Conservation (phyloP, 2,329 filamentous ascomycete species). For the Calonectria montana region DNA sequence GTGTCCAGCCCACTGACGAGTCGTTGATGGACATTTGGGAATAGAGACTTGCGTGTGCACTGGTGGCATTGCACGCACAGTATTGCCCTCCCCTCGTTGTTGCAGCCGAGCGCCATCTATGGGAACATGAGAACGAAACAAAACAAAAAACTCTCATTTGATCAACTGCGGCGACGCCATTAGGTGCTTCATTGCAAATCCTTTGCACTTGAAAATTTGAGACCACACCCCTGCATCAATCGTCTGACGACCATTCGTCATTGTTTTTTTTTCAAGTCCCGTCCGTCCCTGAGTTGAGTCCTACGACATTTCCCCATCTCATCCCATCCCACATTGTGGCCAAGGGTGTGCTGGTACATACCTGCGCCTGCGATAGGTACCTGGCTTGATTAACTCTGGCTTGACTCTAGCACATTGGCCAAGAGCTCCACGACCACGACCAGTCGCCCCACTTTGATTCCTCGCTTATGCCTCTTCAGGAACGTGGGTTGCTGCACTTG, state of each 20-base stretch:
- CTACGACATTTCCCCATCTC: conserved; percentile 15
- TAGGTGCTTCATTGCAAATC: conserved; percentile 7
- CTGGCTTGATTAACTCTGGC: conserved; percentile 21
- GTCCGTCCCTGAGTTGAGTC: conserved; percentile 18
- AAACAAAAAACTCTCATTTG: background rate
- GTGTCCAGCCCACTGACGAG: background rate
- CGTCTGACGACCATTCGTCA: conserved; percentile 19
- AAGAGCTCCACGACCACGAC: conserved; percentile 15
- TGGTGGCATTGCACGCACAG: background rate
- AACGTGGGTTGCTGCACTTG: conserved; percentile 36
- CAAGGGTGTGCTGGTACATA: conserved; percentile 25
- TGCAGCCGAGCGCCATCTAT: background rate
- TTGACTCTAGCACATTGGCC: conserved; percentile 21
- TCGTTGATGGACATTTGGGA: background rate
- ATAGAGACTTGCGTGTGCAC: background rate
- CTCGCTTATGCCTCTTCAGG: conserved; percentile 41
- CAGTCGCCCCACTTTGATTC: conserved; percentile 37
- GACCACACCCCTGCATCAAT: conserved; percentile 18
- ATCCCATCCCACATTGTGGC: conserved; percentile 18
- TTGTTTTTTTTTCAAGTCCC: conserved; percentile 1
- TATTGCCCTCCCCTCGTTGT: background rate
- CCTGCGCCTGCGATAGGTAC: conserved; percentile 20
- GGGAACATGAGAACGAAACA: background rate
- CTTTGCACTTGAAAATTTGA: conserved; percentile 1
- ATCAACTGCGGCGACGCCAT: background rate